phyloP scores from a whole-genome alignment of 805 yeast species.

The Candida alai region DNA sequence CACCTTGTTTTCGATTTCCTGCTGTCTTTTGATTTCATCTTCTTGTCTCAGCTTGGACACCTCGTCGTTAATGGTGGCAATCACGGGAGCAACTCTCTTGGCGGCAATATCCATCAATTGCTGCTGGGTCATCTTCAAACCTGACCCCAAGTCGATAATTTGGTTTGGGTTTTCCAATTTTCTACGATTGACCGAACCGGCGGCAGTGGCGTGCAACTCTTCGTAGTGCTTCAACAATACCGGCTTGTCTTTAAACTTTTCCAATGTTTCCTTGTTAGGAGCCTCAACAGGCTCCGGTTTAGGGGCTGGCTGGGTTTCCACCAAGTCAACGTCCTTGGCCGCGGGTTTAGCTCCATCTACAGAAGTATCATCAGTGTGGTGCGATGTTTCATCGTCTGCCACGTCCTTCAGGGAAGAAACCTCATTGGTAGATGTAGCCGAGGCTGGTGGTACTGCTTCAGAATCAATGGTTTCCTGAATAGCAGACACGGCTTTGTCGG shows the following conservation, averaged over 20 bases:
- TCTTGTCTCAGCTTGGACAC: conserved; percentile 42
- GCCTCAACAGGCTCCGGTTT: conserved; percentile 32
- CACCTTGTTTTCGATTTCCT: conserved; percentile 33
- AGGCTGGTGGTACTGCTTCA: no score
- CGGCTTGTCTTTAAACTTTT: conserved; percentile 44
- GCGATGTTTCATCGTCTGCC: conserved; percentile 25
- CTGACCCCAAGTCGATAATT: conserved; percentile 50
- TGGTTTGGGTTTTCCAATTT: conserved; percentile 46
- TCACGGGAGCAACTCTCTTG: conserved; percentile 51
- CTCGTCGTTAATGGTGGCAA: conserved; percentile 47
- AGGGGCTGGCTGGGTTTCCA: conserved; percentile 27
- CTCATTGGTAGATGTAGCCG: conserved; percentile 9
- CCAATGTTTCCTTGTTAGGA: conserved; percentile 35
- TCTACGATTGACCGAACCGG: conserved; percentile 39
- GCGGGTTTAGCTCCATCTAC: not conserved
- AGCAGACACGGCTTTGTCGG: conserved; percentile 11
- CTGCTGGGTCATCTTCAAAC: conserved; percentile 50
- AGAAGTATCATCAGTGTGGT: conserved; percentile 28
- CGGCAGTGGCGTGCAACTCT: conserved; percentile 47
- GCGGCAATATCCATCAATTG: conserved; percentile 55
- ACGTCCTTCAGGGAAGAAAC: conserved; percentile 4
- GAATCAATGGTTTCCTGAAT: no score
- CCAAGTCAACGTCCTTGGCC: conserved; percentile 24
- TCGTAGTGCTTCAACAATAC: conserved; percentile 44
- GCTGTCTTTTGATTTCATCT: conserved; percentile 41